phyloP scores from a whole-genome alignment of 768 basidiomycete genomes.

The Omphalotus guepiniiformis region DNA sequence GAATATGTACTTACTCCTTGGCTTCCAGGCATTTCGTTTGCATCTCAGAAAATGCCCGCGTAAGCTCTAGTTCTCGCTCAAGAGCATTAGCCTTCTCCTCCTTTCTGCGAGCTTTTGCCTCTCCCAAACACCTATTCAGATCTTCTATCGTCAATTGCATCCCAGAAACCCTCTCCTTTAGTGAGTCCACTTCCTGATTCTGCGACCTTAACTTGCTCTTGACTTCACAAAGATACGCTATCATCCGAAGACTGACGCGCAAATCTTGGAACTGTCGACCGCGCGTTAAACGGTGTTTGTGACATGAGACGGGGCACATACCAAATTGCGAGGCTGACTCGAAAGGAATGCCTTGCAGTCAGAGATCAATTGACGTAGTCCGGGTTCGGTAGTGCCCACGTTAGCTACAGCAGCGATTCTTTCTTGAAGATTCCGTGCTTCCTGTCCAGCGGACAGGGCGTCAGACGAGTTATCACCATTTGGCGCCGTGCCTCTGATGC shows the following conservation, averaged over 20 bases:
- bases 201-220: slow-evolving; percentile 35
- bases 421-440: slow-evolving; percentile 49
- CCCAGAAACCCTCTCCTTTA: slow-evolving; percentile 19
- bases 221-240: slow-evolving; percentile 47
- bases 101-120: slow-evolving; percentile 9
- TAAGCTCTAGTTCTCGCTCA: slow-evolving; percentile 7
- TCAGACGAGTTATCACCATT: slow-evolving; percentile 10
- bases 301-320: slow-evolving; percentile 20
- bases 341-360: slow-evolving; percentile 47
- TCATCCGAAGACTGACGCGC: slow-evolving; percentile 43
- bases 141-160: slow-evolving; percentile 14
- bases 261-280: slow-evolving; percentile 44
- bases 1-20: slow-evolving; percentile 2
- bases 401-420: slow-evolving; percentile 51
- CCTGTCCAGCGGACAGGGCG: slow-evolving; percentile 31
- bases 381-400: slow-evolving; percentile 49
- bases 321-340: slow-evolving; percentile 41
- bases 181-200: slow-evolving; percentile 26
- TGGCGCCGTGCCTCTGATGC: slow-evolving; percentile 17
- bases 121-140: slow-evolving; percentile 27
- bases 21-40: slow-evolving; percentile 5
- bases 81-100: slow-evolving; percentile 1
- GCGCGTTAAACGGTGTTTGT: slow-evolving; percentile 9
- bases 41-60: slow-evolving; percentile 6
- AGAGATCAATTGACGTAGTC: slow-evolving; percentile 46